phyloP scores from a whole-genome alignment of 2,329 filamentous ascomycete species.

The Cordyceps fumosorosea region DNA sequence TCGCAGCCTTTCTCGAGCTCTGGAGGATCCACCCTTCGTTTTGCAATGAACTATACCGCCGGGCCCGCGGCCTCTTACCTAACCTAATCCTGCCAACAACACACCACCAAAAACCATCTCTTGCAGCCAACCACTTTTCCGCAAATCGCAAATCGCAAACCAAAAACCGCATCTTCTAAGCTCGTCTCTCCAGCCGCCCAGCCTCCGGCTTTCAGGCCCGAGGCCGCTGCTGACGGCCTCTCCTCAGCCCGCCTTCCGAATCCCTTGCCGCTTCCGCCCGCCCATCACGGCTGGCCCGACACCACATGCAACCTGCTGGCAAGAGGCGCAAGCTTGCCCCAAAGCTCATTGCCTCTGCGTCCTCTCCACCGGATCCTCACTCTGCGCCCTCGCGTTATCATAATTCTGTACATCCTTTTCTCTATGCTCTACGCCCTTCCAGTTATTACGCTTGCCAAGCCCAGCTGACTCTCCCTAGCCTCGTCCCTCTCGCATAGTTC shows the following conservation, averaged over 20 bases:
- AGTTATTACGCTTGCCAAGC: neutral
- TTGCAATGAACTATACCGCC: neutral
- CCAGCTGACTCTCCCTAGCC: neutral
- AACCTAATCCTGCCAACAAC: neutral
- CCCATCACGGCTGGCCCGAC: neutral
- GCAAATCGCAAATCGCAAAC: neutral
- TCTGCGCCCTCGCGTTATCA: slow-evolving; percentile 18
- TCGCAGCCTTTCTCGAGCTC: neutral
- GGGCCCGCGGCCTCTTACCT: slow-evolving; percentile 1
- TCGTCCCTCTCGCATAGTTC: neutral
- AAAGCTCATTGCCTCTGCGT: slow-evolving; percentile 26
- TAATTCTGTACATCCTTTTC: neutral
- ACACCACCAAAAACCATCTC: neutral
- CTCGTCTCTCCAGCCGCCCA: neutral
- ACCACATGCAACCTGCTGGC: slow-evolving; percentile 34
- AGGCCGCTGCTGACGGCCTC: neutral
- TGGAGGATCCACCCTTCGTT: neutral
- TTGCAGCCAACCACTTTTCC: neutral
- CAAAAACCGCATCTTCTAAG: neutral
- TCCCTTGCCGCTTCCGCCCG: neutral
- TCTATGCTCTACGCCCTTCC: neutral
- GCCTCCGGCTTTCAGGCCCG: neutral
- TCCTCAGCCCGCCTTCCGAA: neutral
- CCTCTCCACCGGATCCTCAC: slow-evolving; percentile 14
- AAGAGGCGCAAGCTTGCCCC: slow-evolving; percentile 40